Base-by-base conservation (phyloP, 805 yeast species). In the Kuraishia cidri region DNA sequence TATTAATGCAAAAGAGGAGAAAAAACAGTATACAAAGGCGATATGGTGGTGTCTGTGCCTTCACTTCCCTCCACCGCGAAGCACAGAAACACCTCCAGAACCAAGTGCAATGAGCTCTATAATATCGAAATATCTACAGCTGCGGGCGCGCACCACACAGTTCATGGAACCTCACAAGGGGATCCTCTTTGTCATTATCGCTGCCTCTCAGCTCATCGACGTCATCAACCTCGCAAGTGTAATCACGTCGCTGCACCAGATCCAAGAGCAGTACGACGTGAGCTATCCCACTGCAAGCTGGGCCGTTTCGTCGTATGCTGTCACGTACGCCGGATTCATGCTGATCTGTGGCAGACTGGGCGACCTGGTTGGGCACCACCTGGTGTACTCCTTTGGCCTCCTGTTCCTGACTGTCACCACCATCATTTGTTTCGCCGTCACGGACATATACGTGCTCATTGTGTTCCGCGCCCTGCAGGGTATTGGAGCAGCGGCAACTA, bases 391-490 rank as follows among this genome's bases (percentile, higher is more conserved):
- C 1, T 20, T 36, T 10, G 56, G 59, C 12, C 31, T 53, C 20
- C 39, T 42, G 19, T 18, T 37, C 6, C 36, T 50, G 25, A 44
- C 52, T 4, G 27, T 58, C 1, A 23, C 45, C 58, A 5, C 43
- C 5, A 9, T 66, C 11, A 42, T 64, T 4, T 41, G 52, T 40
- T 70, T 66, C 0, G 40, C 53, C 4, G 55, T 64, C 28, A 50
- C 50, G 12, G 47, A 57, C 10, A 34, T 62, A 24, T 46, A 53
- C 40, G 58, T 43, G 1, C 37, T 60, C 34, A 50, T 58, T 14
- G 53, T 60, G 0, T 47, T 60, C 31, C 45, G 66, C 37, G 64
- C 63, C 0, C 31, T 60, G 2, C 66, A 60, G 37, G 67, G 67
- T 2, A 37, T 58, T 10, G 46, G 52, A n/a, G 65, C 57, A 2